Percentiles rank a stretch among this genome's conserved stretches.
These are phyloP conservation scores for Orobanche coerulescens DNA, from an alignment of 257 asterid genomes.

Conservation along the genomic window DNA sequence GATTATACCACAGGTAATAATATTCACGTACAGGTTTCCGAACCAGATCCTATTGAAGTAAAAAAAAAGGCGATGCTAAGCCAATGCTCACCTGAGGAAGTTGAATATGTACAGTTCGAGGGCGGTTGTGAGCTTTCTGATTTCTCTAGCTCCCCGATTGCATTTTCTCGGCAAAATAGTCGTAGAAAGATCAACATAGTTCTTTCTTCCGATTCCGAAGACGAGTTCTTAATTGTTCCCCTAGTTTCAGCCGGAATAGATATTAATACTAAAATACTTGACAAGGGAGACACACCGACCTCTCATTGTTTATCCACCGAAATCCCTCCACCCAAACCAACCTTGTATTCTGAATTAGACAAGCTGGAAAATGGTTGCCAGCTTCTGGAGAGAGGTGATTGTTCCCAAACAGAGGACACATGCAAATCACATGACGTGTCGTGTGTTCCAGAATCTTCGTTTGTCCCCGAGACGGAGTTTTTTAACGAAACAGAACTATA, in stretches of 20 bases:
- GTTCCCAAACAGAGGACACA: constrained; percentile 30
- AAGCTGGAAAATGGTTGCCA: constrained; percentile 33
- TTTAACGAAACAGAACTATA: constrained; percentile 37
- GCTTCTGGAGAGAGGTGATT: constrained; percentile 28
- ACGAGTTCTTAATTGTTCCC: constrained; percentile 40
- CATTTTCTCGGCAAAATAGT: constrained; percentile 33
- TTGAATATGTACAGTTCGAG: constrained; percentile 38
- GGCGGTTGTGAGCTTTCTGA: constrained; percentile 35
- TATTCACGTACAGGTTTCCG: constrained; percentile 20
- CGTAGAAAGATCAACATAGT: constrained; percentile 51
- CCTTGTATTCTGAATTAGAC: constrained; percentile 29
- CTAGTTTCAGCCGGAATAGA: constrained; percentile 28
- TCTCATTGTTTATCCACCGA: too few species aligned
- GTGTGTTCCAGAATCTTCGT: constrained; percentile 53
- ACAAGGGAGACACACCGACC: constrained; percentile 25
- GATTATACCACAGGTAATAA: constrained; percentile 18
- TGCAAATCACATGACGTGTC: constrained; percentile 37
- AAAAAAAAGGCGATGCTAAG: constrained; percentile 69
- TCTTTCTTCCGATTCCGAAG: constrained; percentile 80
- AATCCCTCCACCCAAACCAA: constrained; percentile 28
- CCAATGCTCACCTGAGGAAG: constrained; percentile 37
- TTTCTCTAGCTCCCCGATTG: constrained; percentile 56
- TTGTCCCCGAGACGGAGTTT: constrained; percentile 59
- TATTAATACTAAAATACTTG: constrained; percentile 27
- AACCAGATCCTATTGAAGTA: constrained; percentile 35